Base-by-base conservation (phyloP, 805 yeast species). In the Saturnispora hagleri region DNA sequence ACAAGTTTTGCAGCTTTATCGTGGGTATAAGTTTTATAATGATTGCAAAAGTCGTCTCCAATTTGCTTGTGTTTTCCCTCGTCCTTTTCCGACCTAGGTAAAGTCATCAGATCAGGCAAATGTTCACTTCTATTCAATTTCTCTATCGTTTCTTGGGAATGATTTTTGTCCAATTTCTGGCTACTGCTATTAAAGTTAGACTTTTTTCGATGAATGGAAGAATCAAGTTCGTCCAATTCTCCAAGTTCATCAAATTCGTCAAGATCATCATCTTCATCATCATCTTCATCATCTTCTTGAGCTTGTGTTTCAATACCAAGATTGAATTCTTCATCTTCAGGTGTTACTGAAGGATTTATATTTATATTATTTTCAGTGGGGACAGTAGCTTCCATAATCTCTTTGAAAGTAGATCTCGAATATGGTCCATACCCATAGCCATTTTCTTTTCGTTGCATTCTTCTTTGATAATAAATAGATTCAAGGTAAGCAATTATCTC, bases 351-450 rank as follows among this genome's bases (percentile, higher is more conserved):
- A 7, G 24, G 33, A 3, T 48, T 43, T 12, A 36, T 28, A 18
- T 20, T 38, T 13, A 24, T 20, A 17, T 34, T 40, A 20, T 38
- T 22, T 27, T 38, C 50, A 10, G 22, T 22, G 13, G 18, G 22
- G 12, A 46, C 36, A 28, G 53, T 35, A 35, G 26, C 26, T 22
- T 58, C 61, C 42, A 65, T 51, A 18, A 57, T 60, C 2, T 55
- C 53, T 28, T 22, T 47, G 43, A 65, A 65, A 1, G 64, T 55
- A 6, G 58, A 47, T 41, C 57, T 62, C 17, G 59, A 54, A 53
- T 58, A 63, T 2, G 65, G 68, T 8, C 68, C 69, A 52, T 55
- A 60, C 5, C 65, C 68, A 44, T 62, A 57, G 9, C 59, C 64
- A 18, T 58, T 62, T 12, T 53, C 56, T 26, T 60, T 61, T 42